Conservation (phyloP, 768 basidiomycete species). For the Tephrocybe sp. region DNA sequence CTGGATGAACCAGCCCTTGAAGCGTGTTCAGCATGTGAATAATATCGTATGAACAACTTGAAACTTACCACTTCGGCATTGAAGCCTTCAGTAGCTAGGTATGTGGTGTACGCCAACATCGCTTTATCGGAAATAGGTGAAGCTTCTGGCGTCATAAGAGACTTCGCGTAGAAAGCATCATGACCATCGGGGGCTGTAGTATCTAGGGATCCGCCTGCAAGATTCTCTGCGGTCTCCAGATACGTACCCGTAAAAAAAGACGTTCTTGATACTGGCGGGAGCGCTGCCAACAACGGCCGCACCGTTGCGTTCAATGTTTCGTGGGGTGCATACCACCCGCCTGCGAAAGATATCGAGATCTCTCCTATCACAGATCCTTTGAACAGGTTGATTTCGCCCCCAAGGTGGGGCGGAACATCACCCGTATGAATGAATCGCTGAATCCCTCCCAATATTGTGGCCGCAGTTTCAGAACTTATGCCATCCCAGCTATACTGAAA, state of each 20-base stretch:
- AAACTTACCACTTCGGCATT: conserved; percentile 5
- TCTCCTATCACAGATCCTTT: conserved; percentile 26
- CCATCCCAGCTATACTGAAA: conserved; percentile 34
- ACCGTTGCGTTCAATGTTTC: conserved; percentile 7
- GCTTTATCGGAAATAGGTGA: conserved; percentile 30
- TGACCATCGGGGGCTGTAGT: conserved; percentile 20
- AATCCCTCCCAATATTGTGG: conserved; percentile 29
- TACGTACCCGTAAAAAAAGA: conserved; percentile 10
- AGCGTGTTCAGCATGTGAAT: no score
- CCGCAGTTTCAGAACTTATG: conserved; percentile 27
- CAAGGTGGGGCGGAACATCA: conserved; percentile 33
- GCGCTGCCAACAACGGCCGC: neutral
- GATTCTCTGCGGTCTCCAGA: neutral
- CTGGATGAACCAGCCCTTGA: conserved; percentile 35
- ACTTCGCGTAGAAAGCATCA: conserved; percentile 36
- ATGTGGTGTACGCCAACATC: conserved; percentile 30
- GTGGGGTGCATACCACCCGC: conserved; percentile 19
- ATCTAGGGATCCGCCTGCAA: conserved; percentile 18
- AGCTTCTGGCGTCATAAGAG: conserved; percentile 28
- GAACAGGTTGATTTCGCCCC: conserved; percentile 30
- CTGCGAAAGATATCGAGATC: conserved; percentile 30
- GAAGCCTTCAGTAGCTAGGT: conserved; percentile 34
- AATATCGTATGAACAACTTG: neutral
- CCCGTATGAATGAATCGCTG: conserved; percentile 31
- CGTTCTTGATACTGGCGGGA: conserved; percentile 2